Conservation (phyloP, 2,329 filamentous ascomycete species). For the Aspergillus japonicus region DNA sequence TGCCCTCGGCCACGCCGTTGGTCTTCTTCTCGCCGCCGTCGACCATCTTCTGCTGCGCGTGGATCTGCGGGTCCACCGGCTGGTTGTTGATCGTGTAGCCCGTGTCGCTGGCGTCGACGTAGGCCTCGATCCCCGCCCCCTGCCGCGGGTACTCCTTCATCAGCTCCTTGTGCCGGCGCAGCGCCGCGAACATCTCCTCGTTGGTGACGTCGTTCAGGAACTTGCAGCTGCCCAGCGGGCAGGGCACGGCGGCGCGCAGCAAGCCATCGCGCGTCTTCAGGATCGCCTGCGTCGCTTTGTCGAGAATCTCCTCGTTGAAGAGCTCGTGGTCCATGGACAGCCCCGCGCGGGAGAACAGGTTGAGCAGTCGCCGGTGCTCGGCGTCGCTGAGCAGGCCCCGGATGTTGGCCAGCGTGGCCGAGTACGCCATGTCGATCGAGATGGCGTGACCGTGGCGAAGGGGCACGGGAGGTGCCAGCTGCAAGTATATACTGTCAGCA, state of each 20-base stretch:
- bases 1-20: background rate
- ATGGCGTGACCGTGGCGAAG: background rate
- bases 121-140: background rate
- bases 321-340: background rate
- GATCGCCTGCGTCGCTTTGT: background rate
- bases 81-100: background rate
- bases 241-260: background rate
- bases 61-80: background rate
- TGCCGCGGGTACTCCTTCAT: background rate
- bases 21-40: background rate
- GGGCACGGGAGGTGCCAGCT: background rate
- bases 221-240: background rate
- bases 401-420: background rate
- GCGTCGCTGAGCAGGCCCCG: background rate
- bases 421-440: background rate
- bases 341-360: background rate
- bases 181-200: background rate
- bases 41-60: background rate
- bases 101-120: background rate
- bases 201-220: background rate
- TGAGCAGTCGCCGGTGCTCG: background rate
- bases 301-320: background rate
- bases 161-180: background rate
- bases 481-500: background rate
- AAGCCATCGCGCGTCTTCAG: background rate